Percentiles rank a stretch among this genome's conserved stretches.
Evolutionary conservation across 2,329 filamentous ascomycete genomes (phyloP).

Genomic region (Sphaerulina musiva): DNA sequence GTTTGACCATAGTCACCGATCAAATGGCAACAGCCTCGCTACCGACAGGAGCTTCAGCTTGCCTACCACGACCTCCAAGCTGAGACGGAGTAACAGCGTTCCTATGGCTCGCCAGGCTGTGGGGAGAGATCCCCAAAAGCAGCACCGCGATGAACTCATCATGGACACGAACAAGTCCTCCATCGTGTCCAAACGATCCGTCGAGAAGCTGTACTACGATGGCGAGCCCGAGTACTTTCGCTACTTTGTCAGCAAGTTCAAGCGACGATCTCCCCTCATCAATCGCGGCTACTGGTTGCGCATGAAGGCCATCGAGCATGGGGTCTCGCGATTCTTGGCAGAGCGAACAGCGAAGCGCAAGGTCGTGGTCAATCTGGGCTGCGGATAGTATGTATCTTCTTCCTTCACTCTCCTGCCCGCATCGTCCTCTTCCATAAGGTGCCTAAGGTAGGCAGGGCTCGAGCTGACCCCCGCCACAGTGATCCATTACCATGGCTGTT

Average conservation of each 20-base stretch:
- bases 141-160: slow-evolving; percentile 33
- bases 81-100: slow-evolving; percentile 18
- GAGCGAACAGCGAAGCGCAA: slow-evolving; percentile 53
- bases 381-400: slow-evolving; percentile 63
- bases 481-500: slow-evolving; percentile 84
- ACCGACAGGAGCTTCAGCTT: slow-evolving; percentile 17
- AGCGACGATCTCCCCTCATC: slow-evolving; percentile 77
- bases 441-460: not conserved
- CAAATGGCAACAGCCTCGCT: slow-evolving; percentile 21
- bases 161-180: slow-evolving; percentile 74
- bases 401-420: too few relatives aligned
- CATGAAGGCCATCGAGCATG: slow-evolving; percentile 71
- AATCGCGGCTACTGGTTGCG: slow-evolving; percentile 85
- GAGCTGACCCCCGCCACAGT: slow-evolving; percentile 43
- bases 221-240: slow-evolving; percentile 76
- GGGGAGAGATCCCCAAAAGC: slow-evolving; percentile 21
- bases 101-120: slow-evolving; percentile 14
- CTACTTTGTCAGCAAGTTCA: slow-evolving; percentile 78
- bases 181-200: slow-evolving; percentile 85
- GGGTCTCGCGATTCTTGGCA: slow-evolving; percentile 67
- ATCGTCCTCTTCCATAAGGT: too few relatives aligned
- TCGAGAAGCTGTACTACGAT: slow-evolving; percentile 79
- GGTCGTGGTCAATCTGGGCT: slow-evolving; percentile 76
- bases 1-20: slow-evolving; percentile 14
- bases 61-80: slow-evolving; percentile 2